Conservation (phyloP, 805 yeast genomes). For the Scheffersomyces lignosus region DNA sequence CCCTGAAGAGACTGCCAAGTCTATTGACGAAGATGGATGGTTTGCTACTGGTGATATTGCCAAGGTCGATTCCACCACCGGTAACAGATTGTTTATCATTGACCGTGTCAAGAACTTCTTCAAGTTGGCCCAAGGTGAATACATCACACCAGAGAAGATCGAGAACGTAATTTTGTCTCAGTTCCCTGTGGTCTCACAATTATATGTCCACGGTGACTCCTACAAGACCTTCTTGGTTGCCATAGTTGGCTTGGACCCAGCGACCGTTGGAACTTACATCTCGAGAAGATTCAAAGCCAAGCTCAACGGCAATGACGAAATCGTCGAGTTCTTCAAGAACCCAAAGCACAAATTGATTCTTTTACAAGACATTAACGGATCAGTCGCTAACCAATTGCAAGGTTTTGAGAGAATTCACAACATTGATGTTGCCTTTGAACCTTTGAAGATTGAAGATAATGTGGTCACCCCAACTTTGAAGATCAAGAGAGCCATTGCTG, state of each 20-base stretch:
- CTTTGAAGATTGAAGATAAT: slow-evolving; percentile 54
- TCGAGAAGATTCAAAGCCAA: slow-evolving; percentile 9
- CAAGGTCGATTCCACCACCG: slow-evolving; percentile 44
- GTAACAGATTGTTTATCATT: slow-evolving; percentile 55
- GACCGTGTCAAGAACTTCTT: slow-evolving; percentile 81
- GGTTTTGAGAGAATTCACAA: slow-evolving; percentile 38
- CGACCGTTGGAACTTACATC: slow-evolving; percentile 7
- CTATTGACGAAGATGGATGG: slow-evolving; percentile 59
- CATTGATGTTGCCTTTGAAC: slow-evolving; percentile 25
- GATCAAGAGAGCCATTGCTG: slow-evolving; percentile 43
- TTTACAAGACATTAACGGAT: slow-evolving; percentile 22
- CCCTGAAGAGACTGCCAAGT: slow-evolving; percentile 52
- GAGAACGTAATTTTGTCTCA: slow-evolving; percentile 61
- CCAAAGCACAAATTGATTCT: slow-evolving; percentile 18
- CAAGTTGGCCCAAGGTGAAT: slow-evolving; percentile 55
- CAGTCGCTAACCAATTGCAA: slow-evolving; percentile 18
- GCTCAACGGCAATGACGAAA: slow-evolving; percentile 8
- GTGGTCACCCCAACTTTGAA: slow-evolving; percentile 67
- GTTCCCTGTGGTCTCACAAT: slow-evolving; percentile 50
- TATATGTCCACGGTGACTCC: slow-evolving; percentile 66
- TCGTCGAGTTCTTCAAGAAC: slow-evolving; percentile 13
- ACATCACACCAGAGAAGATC: slow-evolving; percentile 74
- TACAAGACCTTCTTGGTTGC: slow-evolving; percentile 57
- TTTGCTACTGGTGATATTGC: slow-evolving; percentile 66
- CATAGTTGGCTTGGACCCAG: slow-evolving; percentile 60